Percentiles rank a stretch among this genome's conserved stretches.
phyloP scores from a whole-genome alignment of 2,329 filamentous ascomycete genomes.

The Pseudogymnoascus sp. region DNA sequence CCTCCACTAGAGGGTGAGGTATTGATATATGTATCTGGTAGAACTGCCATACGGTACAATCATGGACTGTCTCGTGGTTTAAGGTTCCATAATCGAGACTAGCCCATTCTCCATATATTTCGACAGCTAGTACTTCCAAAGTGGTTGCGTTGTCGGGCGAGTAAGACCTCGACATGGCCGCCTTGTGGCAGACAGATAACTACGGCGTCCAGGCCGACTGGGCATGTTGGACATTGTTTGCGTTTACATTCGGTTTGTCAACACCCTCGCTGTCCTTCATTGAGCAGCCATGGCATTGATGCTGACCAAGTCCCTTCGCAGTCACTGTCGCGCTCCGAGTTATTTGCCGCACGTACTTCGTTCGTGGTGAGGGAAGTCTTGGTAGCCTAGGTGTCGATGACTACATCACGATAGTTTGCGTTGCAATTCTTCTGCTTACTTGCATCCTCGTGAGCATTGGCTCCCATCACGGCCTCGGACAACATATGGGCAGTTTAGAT shows the following conservation, averaged over 20 bases:
- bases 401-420: constrained; percentile 25
- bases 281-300: background rate
- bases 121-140: background rate
- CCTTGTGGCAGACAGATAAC: constrained; percentile 1
- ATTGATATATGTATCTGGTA: background rate
- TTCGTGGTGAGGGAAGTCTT: background rate
- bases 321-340: constrained; percentile 7
- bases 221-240: constrained; percentile 8
- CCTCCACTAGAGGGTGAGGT: background rate
- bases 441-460: constrained; percentile 26
- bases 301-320: constrained; percentile 7
- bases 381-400: constrained; percentile 23
- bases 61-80: background rate
- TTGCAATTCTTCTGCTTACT: constrained; percentile 24
- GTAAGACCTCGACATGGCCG: background rate
- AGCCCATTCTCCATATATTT: background rate
- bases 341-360: background rate
- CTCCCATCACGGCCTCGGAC: constrained; percentile 24
- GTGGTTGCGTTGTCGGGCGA: background rate
- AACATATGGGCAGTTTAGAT: constrained; percentile 17
- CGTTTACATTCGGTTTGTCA: constrained; percentile 3
- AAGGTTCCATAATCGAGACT: background rate
- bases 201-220: constrained; percentile 1
- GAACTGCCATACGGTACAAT: background rate
- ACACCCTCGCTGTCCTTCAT: background rate